phyloP scores from a whole-genome alignment of 768 basidiomycete species.

The Hemileccinum rubropunctum region DNA sequence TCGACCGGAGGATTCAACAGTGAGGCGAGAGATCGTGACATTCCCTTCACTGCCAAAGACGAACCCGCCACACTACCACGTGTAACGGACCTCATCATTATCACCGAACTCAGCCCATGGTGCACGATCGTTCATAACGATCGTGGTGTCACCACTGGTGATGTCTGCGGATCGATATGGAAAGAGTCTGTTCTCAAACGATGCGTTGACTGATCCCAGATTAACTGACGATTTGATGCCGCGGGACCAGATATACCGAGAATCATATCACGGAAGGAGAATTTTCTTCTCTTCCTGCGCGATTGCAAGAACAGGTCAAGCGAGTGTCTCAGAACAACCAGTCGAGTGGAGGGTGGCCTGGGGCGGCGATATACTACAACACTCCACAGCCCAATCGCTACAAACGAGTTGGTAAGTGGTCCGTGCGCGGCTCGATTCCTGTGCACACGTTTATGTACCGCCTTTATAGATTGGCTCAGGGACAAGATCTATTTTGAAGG shows the following conservation, averaged over 20 bases:
- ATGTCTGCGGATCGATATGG: constrained; percentile 70
- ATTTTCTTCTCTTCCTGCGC: constrained; percentile 54
- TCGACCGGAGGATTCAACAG: constrained; percentile 61
- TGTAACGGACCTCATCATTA: constrained; percentile 54
- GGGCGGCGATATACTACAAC: constrained; percentile 39
- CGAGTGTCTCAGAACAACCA: constrained; percentile 48
- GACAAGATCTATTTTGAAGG: constrained; percentile 72
- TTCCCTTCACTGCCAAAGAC: constrained; percentile 51
- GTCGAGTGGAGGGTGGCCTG: constrained; percentile 34
- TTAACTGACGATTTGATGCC: constrained; percentile 11
- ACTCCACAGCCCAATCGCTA: constrained; percentile 47
- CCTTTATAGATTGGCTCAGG: constrained; percentile 66
- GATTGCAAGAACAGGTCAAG: constrained; percentile 71
- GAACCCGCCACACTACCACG: constrained; percentile 72
- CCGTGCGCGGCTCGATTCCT: background rate
- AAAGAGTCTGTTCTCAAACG: constrained; percentile 57
- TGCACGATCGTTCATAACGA: constrained; percentile 73
- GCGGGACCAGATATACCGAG: constrained; percentile 58
- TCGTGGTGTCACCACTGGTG: constrained; percentile 69
- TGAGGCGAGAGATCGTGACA: constrained; percentile 56
- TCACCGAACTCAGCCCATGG: constrained; percentile 69
- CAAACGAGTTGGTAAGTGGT: constrained; percentile 62
- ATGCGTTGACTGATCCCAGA: background rate
- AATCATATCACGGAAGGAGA: constrained; percentile 65
- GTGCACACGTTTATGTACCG: background rate